These are phyloP conservation scores for Colletotrichum sp. DNA, from an alignment of 2,329 filamentous ascomycete genomes.

Conservation along the genomic window DNA sequence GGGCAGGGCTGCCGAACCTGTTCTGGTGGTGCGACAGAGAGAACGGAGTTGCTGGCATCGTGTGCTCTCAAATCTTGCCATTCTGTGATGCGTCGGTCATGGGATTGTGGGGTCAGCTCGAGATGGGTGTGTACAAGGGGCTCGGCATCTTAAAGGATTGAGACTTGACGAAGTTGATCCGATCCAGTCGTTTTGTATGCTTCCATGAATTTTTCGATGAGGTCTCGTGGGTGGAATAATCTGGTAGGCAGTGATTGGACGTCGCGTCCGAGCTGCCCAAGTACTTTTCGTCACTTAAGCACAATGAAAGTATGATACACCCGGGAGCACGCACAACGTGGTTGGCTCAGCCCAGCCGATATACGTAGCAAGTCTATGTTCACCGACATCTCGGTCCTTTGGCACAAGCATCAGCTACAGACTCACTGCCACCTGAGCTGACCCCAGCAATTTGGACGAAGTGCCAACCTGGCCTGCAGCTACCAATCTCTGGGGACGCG, in stretches of 20 bases:
- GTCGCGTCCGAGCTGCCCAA: not conserved
- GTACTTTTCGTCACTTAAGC: not conserved
- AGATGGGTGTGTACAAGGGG: conserved; percentile 40
- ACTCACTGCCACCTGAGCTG: not conserved
- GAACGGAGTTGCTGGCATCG: conserved; percentile 59
- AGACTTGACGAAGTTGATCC: not conserved
- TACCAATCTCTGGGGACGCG: not conserved
- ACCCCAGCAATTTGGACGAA: not conserved
- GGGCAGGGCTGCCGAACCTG: conserved; percentile 65
- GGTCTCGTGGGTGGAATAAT: not conserved
- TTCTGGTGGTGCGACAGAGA: conserved; percentile 70
- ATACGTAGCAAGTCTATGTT: not conserved
- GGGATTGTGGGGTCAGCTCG: conserved; percentile 42
- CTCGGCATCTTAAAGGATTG: not conserved
- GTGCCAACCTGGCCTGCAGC: not conserved
- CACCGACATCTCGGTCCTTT: not conserved
- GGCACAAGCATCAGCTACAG: not conserved
- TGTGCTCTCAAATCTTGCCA: conserved; percentile 55
- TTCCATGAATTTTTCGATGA: not conserved
- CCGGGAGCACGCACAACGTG: not conserved
- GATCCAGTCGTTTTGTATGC: not conserved
- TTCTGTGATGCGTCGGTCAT: conserved; percentile 50
- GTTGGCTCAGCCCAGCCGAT: not conserved
- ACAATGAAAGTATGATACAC: not conserved
- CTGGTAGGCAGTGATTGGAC: not conserved